phyloP scores from a whole-genome alignment of 768 basidiomycete species.

The Lanmaoa rubissima region DNA sequence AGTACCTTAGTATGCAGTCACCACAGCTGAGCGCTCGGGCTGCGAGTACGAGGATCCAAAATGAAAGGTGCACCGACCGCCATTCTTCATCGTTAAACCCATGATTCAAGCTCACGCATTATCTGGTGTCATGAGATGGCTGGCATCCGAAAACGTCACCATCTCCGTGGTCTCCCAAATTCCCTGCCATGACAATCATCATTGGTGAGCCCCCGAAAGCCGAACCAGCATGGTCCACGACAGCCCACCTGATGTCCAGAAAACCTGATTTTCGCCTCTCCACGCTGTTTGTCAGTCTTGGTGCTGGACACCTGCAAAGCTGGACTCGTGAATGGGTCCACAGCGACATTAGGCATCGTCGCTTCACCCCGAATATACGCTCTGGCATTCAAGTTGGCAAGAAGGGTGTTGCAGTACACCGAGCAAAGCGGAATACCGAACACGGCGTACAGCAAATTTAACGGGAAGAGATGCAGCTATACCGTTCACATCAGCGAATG shows the following conservation, averaged over 20 bases:
- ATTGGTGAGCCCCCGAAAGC: neutral
- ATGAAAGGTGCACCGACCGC: too few relatives aligned
- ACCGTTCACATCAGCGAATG: too few relatives aligned
- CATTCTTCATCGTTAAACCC: too few relatives aligned
- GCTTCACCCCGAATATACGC: neutral
- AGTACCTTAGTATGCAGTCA: too few relatives aligned
- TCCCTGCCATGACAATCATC: neutral
- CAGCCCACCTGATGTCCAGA: neutral
- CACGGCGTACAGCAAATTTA: neutral
- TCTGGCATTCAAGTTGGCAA: constrained; percentile 12
- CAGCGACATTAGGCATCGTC: neutral
- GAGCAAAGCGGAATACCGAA: constrained; percentile 9
- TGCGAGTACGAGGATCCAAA: too few relatives aligned
- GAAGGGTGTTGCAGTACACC: constrained; percentile 13
- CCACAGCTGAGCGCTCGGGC: too few relatives aligned
- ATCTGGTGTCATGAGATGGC: too few relatives aligned
- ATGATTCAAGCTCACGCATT: too few relatives aligned
- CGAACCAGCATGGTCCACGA: neutral
- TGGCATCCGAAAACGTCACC: neutral
- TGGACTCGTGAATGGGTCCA: neutral
- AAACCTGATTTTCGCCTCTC: too few relatives aligned
- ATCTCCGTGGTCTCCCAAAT: neutral
- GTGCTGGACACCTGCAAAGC: too few relatives aligned
- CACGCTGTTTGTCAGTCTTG: neutral
- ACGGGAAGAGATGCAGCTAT: neutral